Evolutionary conservation across 129 eudicot species (phyloP).

Genomic region (Logfia minima): DNA sequence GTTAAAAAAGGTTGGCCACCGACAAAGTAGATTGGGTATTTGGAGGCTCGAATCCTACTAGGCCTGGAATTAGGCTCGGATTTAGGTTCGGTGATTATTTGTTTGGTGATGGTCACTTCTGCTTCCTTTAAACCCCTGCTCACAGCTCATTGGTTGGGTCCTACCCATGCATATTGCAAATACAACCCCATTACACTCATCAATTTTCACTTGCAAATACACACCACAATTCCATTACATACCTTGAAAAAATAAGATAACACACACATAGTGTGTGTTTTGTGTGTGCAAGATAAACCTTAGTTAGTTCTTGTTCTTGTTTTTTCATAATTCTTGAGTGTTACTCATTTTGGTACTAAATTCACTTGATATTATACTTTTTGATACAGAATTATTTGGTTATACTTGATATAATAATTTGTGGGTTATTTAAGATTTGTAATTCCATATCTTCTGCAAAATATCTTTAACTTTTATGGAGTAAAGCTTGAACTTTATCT

Average conservation of each 20-base stretch:
- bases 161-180: conserved; percentile 36
- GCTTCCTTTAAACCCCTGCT: conserved; percentile 25
- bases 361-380: too few relatives aligned
- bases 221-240: conserved; percentile 17
- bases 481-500: conserved; percentile 19
- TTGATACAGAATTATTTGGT: neutral
- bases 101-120: conserved; percentile 30
- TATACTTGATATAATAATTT: conserved; percentile 5
- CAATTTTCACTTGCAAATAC: conserved; percentile 19
- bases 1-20: conserved; percentile 37
- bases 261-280: conserved; percentile 15
- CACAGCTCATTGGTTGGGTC: conserved; percentile 34
- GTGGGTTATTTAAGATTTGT: conserved; percentile 30
- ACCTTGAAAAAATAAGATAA: neutral
- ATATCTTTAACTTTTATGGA: conserved; percentile 13
- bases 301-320: neutral
- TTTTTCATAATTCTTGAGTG: neutral
- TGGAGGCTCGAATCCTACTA: conserved; percentile 31
- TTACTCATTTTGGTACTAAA: neutral
- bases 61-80: conserved; percentile 47
- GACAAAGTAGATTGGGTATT: conserved; percentile 42
- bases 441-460: conserved; percentile 14
- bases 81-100: conserved; percentile 32
- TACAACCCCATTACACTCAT: conserved; percentile 8
- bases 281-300: conserved; percentile 18